These are phyloP conservation scores for Penicillium frequentans DNA, from an alignment of 2,329 filamentous ascomycete species.

Conservation along the genomic window DNA sequence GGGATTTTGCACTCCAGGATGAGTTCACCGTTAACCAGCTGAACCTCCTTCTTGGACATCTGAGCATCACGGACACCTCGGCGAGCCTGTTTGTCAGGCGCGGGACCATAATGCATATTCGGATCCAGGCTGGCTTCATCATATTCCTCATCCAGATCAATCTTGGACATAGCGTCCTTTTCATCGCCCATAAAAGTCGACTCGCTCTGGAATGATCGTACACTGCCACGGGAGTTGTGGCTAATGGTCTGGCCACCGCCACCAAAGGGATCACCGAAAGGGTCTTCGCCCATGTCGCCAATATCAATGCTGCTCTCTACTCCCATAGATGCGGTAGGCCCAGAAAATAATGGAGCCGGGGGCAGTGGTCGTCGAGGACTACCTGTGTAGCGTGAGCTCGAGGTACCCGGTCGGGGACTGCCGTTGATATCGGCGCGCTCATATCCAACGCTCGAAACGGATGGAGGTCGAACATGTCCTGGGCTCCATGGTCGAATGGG, in stretches of 20 bases:
- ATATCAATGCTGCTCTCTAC: slow-evolving; percentile 48
- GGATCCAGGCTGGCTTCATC: slow-evolving; percentile 45
- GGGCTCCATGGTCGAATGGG: slow-evolving; percentile 54
- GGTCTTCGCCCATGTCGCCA: slow-evolving; percentile 65
- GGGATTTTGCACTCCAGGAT: slow-evolving; percentile 99
- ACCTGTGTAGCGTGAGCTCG: slow-evolving; percentile 83
- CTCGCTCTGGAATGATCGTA: slow-evolving; percentile 63
- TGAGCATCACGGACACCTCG: slow-evolving; percentile 84
- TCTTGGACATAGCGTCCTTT: slow-evolving; percentile 42
- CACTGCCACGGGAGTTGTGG: slow-evolving; percentile 55
- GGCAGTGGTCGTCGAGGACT: slow-evolving; percentile 85
- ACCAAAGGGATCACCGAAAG: slow-evolving; percentile 66
- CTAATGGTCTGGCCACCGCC: slow-evolving; percentile 37
- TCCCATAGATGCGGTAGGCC: slow-evolving; percentile 43
- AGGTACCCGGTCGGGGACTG: slow-evolving; percentile 84
- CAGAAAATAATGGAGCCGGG: slow-evolving; percentile 80
- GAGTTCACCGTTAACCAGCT: slow-evolving; percentile 94
- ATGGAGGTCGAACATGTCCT: slow-evolving; percentile 70
- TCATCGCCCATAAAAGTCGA: slow-evolving; percentile 60
- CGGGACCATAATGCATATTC: slow-evolving; percentile 76
- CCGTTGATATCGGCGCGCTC: slow-evolving; percentile 89
- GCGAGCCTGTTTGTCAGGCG: slow-evolving; percentile 81
- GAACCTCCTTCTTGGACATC: slow-evolving; percentile 90
- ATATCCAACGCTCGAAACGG: slow-evolving; percentile 64
- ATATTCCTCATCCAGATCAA: slow-evolving; percentile 47